Evolutionary conservation across 495 filamentous ascomycete genomes (phyloP).

Genomic region (Penicillium bovifimosum): DNA sequence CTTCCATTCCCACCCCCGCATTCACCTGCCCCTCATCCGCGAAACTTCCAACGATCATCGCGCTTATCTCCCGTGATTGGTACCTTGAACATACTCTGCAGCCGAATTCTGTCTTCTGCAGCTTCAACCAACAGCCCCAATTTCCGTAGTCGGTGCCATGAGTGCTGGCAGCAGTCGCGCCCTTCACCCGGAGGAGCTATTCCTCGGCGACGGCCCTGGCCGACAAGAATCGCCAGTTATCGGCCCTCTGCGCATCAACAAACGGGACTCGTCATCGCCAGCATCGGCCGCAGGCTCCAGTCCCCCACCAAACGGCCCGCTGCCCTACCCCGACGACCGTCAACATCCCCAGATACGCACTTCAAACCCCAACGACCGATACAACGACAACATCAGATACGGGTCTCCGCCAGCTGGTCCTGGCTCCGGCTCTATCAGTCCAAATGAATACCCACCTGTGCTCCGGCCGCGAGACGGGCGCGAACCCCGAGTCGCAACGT

Average conservation of each 20-base stretch:
- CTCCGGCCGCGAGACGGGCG: slow-evolving; percentile 45
- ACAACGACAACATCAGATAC: slow-evolving; percentile 33
- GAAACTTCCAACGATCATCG: slow-evolving; percentile 12
- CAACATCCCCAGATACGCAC: slow-evolving; percentile 42
- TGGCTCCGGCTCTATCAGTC: slow-evolving; percentile 29
- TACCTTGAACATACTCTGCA: slow-evolving; percentile 1
- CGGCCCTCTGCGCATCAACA: slow-evolving; percentile 81
- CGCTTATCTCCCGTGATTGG: slow-evolving; percentile 17
- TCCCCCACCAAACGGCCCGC: slow-evolving; percentile 32
- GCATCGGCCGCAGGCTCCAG: slow-evolving; percentile 20
- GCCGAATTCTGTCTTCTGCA: slow-evolving; percentile 17
- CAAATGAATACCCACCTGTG: slow-evolving; percentile 40
- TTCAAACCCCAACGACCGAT: slow-evolving; percentile 29
- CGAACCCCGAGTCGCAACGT: slow-evolving; percentile 38
- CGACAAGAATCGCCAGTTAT: slow-evolving; percentile 62
- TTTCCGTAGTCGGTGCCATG: slow-evolving; percentile 24
- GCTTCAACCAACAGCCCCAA: background rate
- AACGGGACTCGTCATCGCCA: slow-evolving; percentile 48
- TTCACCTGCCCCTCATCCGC: background rate
- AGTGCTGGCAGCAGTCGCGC: slow-evolving; percentile 42
- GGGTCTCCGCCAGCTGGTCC: slow-evolving; percentile 28
- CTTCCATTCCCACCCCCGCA: slow-evolving; percentile 7
- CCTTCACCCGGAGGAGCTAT: slow-evolving; percentile 66
- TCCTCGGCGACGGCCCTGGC: slow-evolving; percentile 49
- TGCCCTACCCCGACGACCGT: slow-evolving; percentile 75